Conservation (phyloP, 1,284 basidiomycete species). For the Amylostereum areolatum region DNA sequence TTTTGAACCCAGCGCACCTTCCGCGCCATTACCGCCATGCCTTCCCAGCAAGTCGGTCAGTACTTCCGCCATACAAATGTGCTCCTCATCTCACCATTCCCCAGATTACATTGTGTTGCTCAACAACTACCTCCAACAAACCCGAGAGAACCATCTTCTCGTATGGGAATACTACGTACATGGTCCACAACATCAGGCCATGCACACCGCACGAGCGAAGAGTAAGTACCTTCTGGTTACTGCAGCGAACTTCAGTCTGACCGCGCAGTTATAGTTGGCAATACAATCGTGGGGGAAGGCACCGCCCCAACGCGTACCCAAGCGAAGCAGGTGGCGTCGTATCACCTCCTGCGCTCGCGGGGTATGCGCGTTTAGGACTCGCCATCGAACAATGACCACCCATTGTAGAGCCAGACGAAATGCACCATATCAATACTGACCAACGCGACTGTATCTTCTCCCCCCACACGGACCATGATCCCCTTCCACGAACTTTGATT, state of each 20-base stretch:
- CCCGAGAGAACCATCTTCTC: slow-evolving; percentile 5
- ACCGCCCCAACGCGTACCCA: slow-evolving; percentile 4
- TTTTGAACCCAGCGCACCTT: neutral
- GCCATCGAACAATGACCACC: too few relatives aligned
- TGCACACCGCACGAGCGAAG: slow-evolving; percentile 8
- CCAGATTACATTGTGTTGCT: slow-evolving; percentile 11
- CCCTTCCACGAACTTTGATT: too few relatives aligned
- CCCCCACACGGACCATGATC: too few relatives aligned
- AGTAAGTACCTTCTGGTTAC: slow-evolving; percentile 4
- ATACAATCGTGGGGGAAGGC: neutral
- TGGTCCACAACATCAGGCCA: slow-evolving; percentile 12
- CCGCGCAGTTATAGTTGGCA: too few relatives aligned
- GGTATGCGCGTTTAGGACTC: neutral
- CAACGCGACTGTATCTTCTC: too few relatives aligned
- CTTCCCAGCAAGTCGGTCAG: slow-evolving; percentile 2
- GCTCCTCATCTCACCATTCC: neutral
- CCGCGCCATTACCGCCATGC: slow-evolving; percentile 2
- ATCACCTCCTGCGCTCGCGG: slow-evolving; percentile 6
- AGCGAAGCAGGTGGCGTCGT: slow-evolving; percentile 11
- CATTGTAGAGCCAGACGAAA: too few relatives aligned
- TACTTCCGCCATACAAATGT: neutral
- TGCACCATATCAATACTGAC: too few relatives aligned
- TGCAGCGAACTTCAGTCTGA: too few relatives aligned
- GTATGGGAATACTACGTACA: slow-evolving; percentile 9
- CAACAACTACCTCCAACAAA: slow-evolving; percentile 14